phyloP scores from a whole-genome alignment of 2,329 filamentous ascomycete species.

The Byssochlamys sp. region DNA sequence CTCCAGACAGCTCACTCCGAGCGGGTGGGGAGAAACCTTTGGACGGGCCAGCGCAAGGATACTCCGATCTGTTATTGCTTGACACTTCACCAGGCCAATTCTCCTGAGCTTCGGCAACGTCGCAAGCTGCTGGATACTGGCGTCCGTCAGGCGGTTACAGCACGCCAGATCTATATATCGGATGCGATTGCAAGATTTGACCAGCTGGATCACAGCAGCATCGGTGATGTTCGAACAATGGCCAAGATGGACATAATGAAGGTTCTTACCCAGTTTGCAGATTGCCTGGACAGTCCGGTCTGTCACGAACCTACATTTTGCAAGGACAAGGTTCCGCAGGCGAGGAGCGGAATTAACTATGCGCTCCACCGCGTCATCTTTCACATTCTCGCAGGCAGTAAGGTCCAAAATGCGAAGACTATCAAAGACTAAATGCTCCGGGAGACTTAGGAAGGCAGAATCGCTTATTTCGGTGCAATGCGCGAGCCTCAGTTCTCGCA shows the following conservation, averaged over 20 bases:
- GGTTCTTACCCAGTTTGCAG: conserved; percentile 79
- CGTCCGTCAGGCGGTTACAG: conserved; percentile 78
- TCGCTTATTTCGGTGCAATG: conserved; percentile 80
- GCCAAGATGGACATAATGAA: conserved; percentile 92
- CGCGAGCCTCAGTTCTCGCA: conserved; percentile 83
- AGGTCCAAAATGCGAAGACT: conserved; percentile 86
- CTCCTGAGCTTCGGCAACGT: conserved; percentile 84
- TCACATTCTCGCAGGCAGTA: conserved; percentile 74
- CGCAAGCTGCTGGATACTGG: conserved; percentile 73
- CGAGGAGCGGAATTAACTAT: conserved; percentile 81
- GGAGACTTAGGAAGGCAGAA: conserved; percentile 72
- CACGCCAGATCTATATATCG: conserved; percentile 97
- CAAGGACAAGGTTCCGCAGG: conserved; percentile 81
- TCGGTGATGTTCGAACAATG: conserved; percentile 91
- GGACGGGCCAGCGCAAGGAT: conserved; percentile 74
- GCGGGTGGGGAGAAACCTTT: conserved; percentile 42
- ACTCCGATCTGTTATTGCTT: conserved; percentile 77
- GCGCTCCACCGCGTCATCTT: conserved; percentile 76
- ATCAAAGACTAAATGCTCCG: conserved; percentile 62
- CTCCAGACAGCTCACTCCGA: conserved; percentile 64
- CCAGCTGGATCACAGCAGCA: conserved; percentile 70
- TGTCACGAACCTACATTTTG: conserved; percentile 88
- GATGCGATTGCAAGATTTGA: conserved; percentile 81
- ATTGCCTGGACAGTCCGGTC: conserved; percentile 82
- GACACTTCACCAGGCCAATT: conserved; percentile 90